Percentiles rank a stretch among this genome's conserved stretches.
Conservation (phyloP, 1,139 yeast genomes). For the Candida smagusa region DNA sequence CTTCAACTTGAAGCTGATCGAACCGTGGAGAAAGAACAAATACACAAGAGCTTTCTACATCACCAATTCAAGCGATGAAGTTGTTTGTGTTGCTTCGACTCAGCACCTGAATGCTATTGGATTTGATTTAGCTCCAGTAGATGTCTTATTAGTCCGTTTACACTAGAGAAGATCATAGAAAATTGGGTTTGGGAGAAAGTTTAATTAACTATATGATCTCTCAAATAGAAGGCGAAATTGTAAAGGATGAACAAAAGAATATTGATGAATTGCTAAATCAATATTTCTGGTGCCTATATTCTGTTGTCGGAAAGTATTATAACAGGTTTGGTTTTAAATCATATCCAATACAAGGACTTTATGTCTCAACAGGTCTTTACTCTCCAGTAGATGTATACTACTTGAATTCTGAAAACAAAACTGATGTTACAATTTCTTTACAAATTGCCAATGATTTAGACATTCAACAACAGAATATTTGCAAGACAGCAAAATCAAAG, state of each 20-base stretch:
- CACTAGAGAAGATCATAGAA: slow-evolving; percentile 25
- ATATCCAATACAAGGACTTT: slow-evolving; percentile 35
- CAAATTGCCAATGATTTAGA: neutral
- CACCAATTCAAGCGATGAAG: slow-evolving; percentile 2
- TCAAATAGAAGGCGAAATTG: slow-evolving; percentile 28
- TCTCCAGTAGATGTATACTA: neutral
- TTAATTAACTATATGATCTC: slow-evolving; percentile 30
- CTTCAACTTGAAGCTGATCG: too few relatives aligned
- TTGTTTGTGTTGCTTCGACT: slow-evolving; percentile 28
- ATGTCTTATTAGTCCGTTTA: slow-evolving; percentile 28
- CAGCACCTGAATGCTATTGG: slow-evolving; percentile 10
- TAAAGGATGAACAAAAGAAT: neutral
- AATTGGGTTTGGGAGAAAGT: slow-evolving; percentile 28
- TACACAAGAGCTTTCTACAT: slow-evolving; percentile 15
- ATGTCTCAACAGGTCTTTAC: slow-evolving; percentile 23
- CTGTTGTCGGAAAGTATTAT: slow-evolving; percentile 33
- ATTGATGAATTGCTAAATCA: slow-evolving; percentile 31
- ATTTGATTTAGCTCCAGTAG: slow-evolving; percentile 10
- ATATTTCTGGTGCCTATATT: slow-evolving; percentile 35
- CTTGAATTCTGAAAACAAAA: neutral
- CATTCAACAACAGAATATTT: neutral
- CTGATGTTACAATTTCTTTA: neutral
- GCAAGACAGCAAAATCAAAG: too few relatives aligned
- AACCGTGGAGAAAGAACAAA: slow-evolving; percentile 11
- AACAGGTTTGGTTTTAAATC: slow-evolving; percentile 38